Base-by-base conservation (phyloP, 805 yeast genomes). In the Starmerella vitae region DNA sequence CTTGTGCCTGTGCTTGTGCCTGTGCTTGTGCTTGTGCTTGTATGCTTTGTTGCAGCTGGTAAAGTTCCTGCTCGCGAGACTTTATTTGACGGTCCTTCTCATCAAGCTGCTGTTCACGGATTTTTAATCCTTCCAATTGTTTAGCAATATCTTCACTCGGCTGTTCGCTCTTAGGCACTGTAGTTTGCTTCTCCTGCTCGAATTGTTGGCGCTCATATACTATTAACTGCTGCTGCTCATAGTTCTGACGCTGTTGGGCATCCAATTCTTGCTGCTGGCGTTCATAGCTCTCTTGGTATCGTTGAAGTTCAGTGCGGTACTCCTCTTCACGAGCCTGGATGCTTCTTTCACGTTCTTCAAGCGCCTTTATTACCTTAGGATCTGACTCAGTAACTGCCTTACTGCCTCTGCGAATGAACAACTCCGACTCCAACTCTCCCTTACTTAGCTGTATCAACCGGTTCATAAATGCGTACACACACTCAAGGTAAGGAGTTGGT, bases 401-500 rank as follows among this genome's bases (percentile, higher is more conserved):
- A 29, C 19, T 21, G 35, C 27, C 26, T 15, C 18, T 30, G 12
- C 45, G 39, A 34, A 39, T 36, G 12, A 39, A 30, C 39, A 45
- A 25, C 12, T 19, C 24, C 21, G 46, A 42, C 15, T 31, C 10
- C 34, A 36, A 39, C 24, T 30, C 26, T 18, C 36, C 31, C 30
- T 21, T 19, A 34, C 36, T 42, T 13, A 44, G 38, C 18, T 46
- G 56, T 52, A 45, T 52, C 40, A 45, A 65, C 64, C 52, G 72
- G 29, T 52, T 46, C 44, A 55, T 39, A 38, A 54, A 48, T 6
- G 94, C 84, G 56, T 83, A 86, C 41, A 83, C 62, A 50, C 82
- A 82, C 61, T 86, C 96, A 56, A 86, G 65, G 56, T 86, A 86
- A 2, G 96, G 95, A 0, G 95, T 83, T 56, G 79, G 78, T 39